Base-by-base conservation (phyloP, 352 stramenopile genomes). In the Thalassiosira hispida region DNA sequence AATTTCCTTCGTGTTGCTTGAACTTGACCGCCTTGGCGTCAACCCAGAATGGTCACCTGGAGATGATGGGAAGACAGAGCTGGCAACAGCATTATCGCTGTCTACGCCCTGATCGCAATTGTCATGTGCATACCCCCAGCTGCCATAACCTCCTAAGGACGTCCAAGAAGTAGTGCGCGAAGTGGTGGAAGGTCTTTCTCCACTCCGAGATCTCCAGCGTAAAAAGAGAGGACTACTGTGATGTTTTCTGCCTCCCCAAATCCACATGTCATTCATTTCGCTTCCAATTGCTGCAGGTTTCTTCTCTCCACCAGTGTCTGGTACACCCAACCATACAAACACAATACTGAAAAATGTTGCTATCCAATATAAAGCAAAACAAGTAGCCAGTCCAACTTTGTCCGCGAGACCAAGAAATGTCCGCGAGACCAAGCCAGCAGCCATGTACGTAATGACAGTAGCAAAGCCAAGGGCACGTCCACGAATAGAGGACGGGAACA, bases 401-500 rank as follows among this genome's bases (percentile, higher is more conserved):
- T 57, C 20, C 31, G 80, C 67, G 18, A 77, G 42, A 14, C 62
- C 73, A 20, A 92, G 63, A 64, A 90, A 92, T 4, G 81, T 89
- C n/a, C 40, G 56, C 1, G 81, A 89, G 0, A 89, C 79, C 2
- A 92, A 40, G 8, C 73, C 71, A n/a, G 81, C 86, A 62, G 64
- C 75, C 14, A 86, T 27, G 61, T 90, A 92, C 0, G 84, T 89
- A 22, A 90, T 40, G 31, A 63, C 29, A 11, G 87, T 91, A 53
- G 78, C 83, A 42, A 80, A 79, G 18, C 84, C 87, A 44, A 92
- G 71, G 23, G 82, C 87, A 63, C 86, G 33, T 38, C 84, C 86
- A 31, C 86, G 72, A 63, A 92, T 88, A 38, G 84, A 67, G 4
- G 81, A 85, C 9, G 77, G 77, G 72, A 92, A 91, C 5, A 92